Base-by-base conservation (phyloP, 1,139 yeast species). In the Blastobotrys indianensis region DNA sequence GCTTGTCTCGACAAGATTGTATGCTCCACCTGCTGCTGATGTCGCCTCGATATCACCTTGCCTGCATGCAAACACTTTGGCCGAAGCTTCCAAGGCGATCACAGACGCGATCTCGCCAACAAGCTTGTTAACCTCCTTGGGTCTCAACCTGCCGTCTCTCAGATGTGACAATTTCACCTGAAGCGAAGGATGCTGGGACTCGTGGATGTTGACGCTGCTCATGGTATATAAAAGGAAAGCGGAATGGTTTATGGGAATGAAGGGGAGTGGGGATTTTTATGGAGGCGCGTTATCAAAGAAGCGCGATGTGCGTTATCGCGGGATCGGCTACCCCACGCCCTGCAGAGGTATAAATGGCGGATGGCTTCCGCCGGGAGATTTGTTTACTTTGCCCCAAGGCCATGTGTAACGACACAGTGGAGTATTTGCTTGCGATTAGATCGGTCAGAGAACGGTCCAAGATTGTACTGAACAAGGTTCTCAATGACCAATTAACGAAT, bases 381-480 rank as follows among this genome's bases (percentile, higher is more conserved):
- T 4, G 25, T 20, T 20, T 20, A 7, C 6, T 20, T 20, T 20
- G 7, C 7, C 25, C 25, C 3, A 4, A 29, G 13, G 17, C 10
- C 37, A 34, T 41, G 39, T 20, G 37, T 2, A 33, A 23, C 16
- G 38, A 41, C 36, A 44, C 54, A 16, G 61, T 60, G 1, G 57
- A 55, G 25, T 70, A 74, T 44, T 60, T 76, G n/a, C 61, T 69
- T 11, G 62, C 76, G 11, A 74, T 78, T 39, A 64, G 65, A 28
- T 72, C 82, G 0, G 82, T 78, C 3, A 67, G 83, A 50, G 78
- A 70, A 45, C 73, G 77, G 29, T 67, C 77, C 12, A 53, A 63
- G 1, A 62, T 69, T 25, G 75, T 78, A 17, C 67, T 67, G 49
- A 55, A 62, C 5, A 63, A 70, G 28, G 70, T 73, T 2, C 52